Percentiles rank a stretch among this genome's conserved stretches.
Conservation (phyloP, 345 rosid species). For the Diplotaxis tenuifolia region DNA sequence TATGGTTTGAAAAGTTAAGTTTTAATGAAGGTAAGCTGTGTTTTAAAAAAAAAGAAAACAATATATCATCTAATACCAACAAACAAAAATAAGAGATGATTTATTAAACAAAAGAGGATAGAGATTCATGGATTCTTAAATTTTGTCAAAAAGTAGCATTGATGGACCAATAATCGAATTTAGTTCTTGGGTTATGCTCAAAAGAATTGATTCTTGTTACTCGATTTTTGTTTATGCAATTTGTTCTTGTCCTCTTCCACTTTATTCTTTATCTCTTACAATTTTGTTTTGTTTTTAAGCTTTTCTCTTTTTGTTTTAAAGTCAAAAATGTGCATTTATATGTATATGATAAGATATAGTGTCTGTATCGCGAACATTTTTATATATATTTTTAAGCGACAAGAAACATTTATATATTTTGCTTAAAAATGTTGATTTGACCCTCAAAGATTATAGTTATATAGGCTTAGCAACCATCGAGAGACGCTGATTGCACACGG, state of each 20-base stretch:
- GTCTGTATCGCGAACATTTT: background rate
- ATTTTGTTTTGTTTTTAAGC: background rate
- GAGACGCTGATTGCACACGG: slow-evolving; percentile 9
- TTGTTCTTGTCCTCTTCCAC: slow-evolving; percentile 25
- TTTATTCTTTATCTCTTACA: slow-evolving; percentile 10
- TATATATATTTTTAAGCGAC: too few species aligned
- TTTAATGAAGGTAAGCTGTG: too few species aligned
- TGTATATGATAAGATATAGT: background rate
- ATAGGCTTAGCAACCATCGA: background rate
- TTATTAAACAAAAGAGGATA: slow-evolving; percentile 24
- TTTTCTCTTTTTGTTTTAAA: background rate
- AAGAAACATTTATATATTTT: background rate
- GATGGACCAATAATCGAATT: slow-evolving; percentile 22
- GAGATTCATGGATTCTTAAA: slow-evolving; percentile 34
- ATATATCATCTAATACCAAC: background rate
- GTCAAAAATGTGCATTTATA: background rate
- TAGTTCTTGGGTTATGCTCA: background rate
- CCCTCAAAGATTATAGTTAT: background rate
- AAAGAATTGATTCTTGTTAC: slow-evolving; percentile 29
- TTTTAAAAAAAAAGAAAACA: too few species aligned
- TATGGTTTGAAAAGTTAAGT: too few species aligned
- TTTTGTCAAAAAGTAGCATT: slow-evolving; percentile 14
- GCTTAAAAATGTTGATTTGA: background rate
- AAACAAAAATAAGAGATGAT: background rate
- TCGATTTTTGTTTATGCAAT: background rate